Percentiles rank a stretch among this genome's conserved stretches.
Evolutionary conservation across 495 filamentous ascomycete genomes (phyloP).

Genomic region (Aspergillus asperescens): DNA sequence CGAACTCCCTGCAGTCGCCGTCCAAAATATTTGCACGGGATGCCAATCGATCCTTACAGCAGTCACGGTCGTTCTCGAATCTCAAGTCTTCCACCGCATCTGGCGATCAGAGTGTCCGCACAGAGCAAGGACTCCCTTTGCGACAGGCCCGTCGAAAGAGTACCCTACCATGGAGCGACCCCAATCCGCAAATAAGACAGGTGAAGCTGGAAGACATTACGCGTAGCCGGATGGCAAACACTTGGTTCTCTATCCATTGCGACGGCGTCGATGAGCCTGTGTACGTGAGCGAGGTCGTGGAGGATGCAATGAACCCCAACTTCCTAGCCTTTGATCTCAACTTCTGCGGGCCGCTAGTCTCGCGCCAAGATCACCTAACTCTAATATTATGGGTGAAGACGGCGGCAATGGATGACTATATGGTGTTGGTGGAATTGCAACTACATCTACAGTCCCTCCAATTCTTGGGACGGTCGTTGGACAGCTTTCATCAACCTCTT

Average conservation of each 20-base stretch:
- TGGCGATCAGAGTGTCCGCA: conserved; percentile 17
- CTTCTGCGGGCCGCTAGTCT: conserved; percentile 57
- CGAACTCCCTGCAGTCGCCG: conserved; percentile 59
- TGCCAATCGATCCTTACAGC: conserved; percentile 52
- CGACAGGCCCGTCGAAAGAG: conserved; percentile 56
- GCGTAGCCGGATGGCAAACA: conserved; percentile 69
- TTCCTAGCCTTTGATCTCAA: conserved; percentile 84
- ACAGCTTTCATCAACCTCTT: conserved; percentile 69
- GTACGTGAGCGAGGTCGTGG: conserved; percentile 82
- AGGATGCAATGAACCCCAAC: conserved; percentile 81
- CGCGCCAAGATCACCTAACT: conserved; percentile 56
- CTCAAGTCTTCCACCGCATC: conserved; percentile 40
- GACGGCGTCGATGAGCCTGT: conserved; percentile 61
- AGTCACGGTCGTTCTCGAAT: conserved; percentile 70
- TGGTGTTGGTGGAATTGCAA: conserved; percentile 64
- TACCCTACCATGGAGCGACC: conserved; percentile 60
- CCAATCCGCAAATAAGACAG: conserved; percentile 64
- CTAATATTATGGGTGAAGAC: conserved; percentile 75
- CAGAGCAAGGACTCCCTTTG: conserved; percentile 22
- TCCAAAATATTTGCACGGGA: conserved; percentile 61
- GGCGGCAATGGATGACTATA: conserved; percentile 51
- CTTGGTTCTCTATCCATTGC: conserved; percentile 83
- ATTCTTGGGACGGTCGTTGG: conserved; percentile 72
- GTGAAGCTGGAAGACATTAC: conserved; percentile 70
- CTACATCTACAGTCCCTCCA: conserved; percentile 66